Base-by-base conservation (phyloP, 805 yeast genomes). In the Wickerhamiella alocasiicola region DNA sequence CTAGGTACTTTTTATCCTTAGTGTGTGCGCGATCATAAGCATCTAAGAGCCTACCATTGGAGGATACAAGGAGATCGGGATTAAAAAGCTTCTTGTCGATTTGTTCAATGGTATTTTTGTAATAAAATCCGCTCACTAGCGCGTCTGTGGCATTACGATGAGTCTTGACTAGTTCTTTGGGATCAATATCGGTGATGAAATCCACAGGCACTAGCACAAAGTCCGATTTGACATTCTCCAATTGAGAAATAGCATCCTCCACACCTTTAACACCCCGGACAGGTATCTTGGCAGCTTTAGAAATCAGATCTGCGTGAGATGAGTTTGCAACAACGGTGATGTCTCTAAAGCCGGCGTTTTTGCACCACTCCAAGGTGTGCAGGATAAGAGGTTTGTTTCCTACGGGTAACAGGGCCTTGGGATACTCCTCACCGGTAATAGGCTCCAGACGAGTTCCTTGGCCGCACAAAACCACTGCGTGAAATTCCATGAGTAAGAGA, bases 121-220 rank as follows among this genome's bases (percentile, higher is more conserved):
- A 87, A 56, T 74, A 75, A n/a, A 83, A 74, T 27, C 81, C 68
- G 3, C 59, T 48, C 6, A 93, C 91, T 34, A 81, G 59, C 47
- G 81, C 83, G 21, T 66, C 62, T 17, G 71, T 73, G 52, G 77
- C 75, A 49, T 77, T 77, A 53, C 95, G 68, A 57, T 78, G 87
- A 38, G 79, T 81, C 54, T 88, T 94, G 33, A 85, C 74, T 24
- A 91, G 67, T 15, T 79, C 78, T 53, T 82, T 88, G 9, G 97
- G 95, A 3, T 95, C 94, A 28, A 88, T 65, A 55, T 87, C 88
- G 2, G 97, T 85, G 41, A 93, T 67, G 56, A 91, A 82, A 59
- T 93, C 98, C 63, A 96, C 88, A 6, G 97, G 96, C 42, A 91
- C 62, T 24, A 91, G 60, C n/a, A 85, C 82, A 53, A 84, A 78